Evolutionary conservation across 352 stramenopile genomes (phyloP).

Genomic region (Achlya hypogyna): DNA sequence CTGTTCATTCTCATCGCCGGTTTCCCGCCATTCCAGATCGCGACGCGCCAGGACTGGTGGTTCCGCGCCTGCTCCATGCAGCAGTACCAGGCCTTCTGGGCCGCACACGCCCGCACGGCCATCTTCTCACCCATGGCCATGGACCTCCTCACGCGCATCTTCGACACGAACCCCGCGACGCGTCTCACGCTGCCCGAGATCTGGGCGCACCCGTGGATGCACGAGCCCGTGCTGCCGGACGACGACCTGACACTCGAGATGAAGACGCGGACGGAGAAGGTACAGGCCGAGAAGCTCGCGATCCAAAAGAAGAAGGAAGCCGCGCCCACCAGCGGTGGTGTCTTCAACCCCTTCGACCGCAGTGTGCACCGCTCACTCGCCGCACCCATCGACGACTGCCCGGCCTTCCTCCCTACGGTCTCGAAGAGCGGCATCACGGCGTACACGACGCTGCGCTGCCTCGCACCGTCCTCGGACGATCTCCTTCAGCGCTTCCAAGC

Average conservation of each 20-base stretch:
- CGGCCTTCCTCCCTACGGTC: constrained; percentile 1
- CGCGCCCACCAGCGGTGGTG: neutral
- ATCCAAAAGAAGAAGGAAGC: constrained; percentile 17
- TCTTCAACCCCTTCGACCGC: constrained; percentile 19
- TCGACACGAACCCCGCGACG: constrained; percentile 55
- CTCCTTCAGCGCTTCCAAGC: neutral
- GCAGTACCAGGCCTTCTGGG: constrained; percentile 76
- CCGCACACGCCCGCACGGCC: constrained; percentile 53
- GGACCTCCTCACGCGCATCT: constrained; percentile 62
- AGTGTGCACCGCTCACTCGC: constrained; percentile 10
- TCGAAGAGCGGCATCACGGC: neutral
- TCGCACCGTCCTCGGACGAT: constrained; percentile 4
- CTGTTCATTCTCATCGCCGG: constrained; percentile 91
- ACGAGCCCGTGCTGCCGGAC: constrained; percentile 13
- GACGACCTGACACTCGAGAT: constrained; percentile 6
- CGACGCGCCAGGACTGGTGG: constrained; percentile 84
- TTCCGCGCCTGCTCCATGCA: constrained; percentile 64
- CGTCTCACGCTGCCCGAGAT: constrained; percentile 73
- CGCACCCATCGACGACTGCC: neutral
- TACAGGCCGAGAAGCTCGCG: constrained; percentile 9
- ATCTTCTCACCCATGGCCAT: constrained; percentile 65
- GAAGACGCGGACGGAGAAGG: constrained; percentile 14
- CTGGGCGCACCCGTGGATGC: constrained; percentile 24
- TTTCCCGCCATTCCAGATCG: constrained; percentile 88
- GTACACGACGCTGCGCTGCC: constrained; percentile 18